Evolutionary conservation across 805 yeast genomes (phyloP).

Genomic region (Myxozyma nipponensis): DNA sequence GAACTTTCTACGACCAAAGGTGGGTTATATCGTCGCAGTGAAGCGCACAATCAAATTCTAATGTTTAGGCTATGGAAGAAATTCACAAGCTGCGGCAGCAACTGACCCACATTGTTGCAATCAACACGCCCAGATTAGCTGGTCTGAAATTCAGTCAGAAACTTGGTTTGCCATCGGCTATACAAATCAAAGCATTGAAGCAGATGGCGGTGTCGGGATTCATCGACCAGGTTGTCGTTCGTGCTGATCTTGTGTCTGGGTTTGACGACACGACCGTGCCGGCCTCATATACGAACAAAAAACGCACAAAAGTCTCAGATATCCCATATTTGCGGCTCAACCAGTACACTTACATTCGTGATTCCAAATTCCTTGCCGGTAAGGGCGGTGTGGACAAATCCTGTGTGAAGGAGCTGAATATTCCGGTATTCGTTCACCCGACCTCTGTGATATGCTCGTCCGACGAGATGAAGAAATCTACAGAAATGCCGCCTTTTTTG

Average conservation of each 20-base stretch:
- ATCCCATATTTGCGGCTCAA: conserved; percentile 46
- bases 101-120: conserved; percentile 66
- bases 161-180: conserved; percentile 40
- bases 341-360: conserved; percentile 52
- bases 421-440: conserved; percentile 76
- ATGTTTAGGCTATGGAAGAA: conserved; percentile 59
- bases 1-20: conserved; percentile 70
- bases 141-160: conserved; percentile 12
- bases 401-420: conserved; percentile 42
- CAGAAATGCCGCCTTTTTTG: conserved; percentile 67
- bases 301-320: conserved; percentile 52
- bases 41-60: not conserved
- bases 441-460: conserved; percentile 52
- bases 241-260: conserved; percentile 69
- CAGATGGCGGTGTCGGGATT: conserved; percentile 94
- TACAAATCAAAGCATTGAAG: conserved; percentile 72
- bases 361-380: conserved; percentile 45
- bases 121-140: conserved; percentile 38
- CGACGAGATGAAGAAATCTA: conserved; percentile 38
- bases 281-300: conserved; percentile 32
- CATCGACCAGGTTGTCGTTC: conserved; percentile 80
- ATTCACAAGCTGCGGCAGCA: conserved; percentile 77
- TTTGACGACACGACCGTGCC: not conserved
- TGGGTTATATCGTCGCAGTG: conserved; percentile 26
- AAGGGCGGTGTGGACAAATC: conserved; percentile 35